phyloP scores from a whole-genome alignment of 2,329 filamentous ascomycete genomes.

The Apiospora aurea region DNA sequence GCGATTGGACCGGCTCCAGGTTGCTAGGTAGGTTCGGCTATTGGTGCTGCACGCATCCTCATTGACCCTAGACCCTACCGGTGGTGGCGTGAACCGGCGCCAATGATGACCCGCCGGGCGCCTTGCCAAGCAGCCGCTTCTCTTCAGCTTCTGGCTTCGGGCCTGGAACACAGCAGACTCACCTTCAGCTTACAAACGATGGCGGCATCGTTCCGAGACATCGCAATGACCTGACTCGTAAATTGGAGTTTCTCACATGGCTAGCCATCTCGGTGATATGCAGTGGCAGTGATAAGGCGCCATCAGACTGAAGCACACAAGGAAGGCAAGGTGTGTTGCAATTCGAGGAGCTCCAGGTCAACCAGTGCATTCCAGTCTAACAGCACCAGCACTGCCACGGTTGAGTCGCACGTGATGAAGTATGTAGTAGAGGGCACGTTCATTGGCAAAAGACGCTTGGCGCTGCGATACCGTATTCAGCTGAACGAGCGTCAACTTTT shows the following conservation, averaged over 20 bases:
- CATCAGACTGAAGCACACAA: background rate
- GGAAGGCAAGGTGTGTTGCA: background rate
- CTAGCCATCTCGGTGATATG: background rate
- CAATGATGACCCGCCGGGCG: background rate
- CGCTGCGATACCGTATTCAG: constrained; percentile 6
- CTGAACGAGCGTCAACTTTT: background rate
- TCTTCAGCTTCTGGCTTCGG: background rate
- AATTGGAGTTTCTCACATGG: background rate
- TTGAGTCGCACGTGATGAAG: background rate
- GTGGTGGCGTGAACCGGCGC: background rate
- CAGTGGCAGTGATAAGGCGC: background rate
- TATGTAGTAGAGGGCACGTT: background rate
- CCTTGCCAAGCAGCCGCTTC: background rate
- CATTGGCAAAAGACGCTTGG: background rate
- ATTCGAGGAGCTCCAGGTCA: background rate
- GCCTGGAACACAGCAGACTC: background rate
- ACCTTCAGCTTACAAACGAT: background rate
- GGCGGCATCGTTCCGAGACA: background rate
- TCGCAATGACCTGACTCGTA: constrained; percentile 5
- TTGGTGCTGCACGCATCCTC: background rate
- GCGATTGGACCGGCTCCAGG: background rate
- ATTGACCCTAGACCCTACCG: background rate
- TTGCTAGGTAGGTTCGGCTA: background rate
- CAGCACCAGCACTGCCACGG: background rate
- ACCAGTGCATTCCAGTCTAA: background rate